These are phyloP conservation scores for Pseudomonodictys pantanalensis DNA, from an alignment of 495 filamentous ascomycete genomes.

Conservation along the genomic window DNA sequence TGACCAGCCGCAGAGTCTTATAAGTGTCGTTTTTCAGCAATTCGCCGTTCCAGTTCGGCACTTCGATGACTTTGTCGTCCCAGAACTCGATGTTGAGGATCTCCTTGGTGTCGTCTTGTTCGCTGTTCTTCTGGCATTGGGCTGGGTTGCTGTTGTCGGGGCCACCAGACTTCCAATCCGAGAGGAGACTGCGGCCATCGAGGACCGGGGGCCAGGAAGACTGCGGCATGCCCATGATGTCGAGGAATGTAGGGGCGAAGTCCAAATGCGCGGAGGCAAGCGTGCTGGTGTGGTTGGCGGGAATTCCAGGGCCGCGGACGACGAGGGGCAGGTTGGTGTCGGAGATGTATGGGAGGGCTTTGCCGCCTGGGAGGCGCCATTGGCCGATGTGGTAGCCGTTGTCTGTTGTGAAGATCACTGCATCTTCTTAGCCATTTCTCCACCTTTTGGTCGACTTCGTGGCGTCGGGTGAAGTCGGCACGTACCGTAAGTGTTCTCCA, in stretches of 20 bases:
- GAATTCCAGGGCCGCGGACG: background rate
- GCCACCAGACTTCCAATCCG: no score
- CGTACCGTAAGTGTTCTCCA: no score
- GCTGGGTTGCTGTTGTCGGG: no score
- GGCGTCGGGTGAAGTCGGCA: background rate
- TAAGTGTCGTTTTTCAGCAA: background rate
- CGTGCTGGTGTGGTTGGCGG: background rate
- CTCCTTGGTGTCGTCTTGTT: background rate
- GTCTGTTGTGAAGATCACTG: background rate
- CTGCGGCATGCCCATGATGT: background rate
- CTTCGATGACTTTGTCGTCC: background rate
- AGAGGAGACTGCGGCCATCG: no score
- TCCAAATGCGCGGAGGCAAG: background rate
- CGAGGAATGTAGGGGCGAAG: background rate
- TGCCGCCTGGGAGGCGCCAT: background rate
- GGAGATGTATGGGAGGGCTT: background rate
- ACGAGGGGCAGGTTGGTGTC: background rate
- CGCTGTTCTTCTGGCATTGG: background rate
- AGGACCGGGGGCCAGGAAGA: background rate
- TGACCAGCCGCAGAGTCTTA: background rate
- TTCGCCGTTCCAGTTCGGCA: background rate
- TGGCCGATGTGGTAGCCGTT: constrained; percentile 5
- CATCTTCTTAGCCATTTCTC: background rate
- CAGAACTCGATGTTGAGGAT: background rate
- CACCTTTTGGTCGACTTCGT: background rate